Conservation (phyloP, 2,329 filamentous ascomycete species). For the Nothophoma quercina region DNA sequence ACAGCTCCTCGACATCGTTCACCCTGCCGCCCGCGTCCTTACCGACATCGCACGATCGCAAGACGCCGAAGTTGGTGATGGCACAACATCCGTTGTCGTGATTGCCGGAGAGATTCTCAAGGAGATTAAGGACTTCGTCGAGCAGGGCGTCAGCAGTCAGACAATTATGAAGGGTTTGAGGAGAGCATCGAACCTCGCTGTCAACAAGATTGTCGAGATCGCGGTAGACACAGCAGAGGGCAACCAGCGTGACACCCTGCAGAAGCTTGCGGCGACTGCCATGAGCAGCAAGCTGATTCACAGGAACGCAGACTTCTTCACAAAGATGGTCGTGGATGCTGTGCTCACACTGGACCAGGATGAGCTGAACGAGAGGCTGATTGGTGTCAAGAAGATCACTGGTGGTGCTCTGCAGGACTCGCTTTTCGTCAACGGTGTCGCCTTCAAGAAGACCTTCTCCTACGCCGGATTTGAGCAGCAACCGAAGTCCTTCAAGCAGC, state of each 20-base stretch:
- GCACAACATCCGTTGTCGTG: constrained; percentile 96
- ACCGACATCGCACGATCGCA: constrained; percentile 98
- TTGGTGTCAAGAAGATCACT: constrained; percentile 97
- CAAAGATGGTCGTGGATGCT: constrained; percentile 97
- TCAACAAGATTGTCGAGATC: constrained; percentile 99
- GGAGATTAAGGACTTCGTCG: constrained; percentile 94
- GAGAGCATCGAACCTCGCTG: constrained; percentile 85
- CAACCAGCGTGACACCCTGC: constrained; percentile 85
- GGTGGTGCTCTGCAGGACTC: constrained; percentile 96
- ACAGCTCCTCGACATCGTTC: constrained; percentile 95
- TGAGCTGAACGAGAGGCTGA: constrained; percentile 96
- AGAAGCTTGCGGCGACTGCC: constrained; percentile 89
- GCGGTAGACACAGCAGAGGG: constrained; percentile 83
- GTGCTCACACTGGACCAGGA: constrained; percentile 95
- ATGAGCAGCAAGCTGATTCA: constrained; percentile 99
- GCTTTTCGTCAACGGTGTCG: constrained; percentile 95
- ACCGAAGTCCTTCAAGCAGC: constrained; percentile 91
- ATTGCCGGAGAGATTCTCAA: constrained; percentile 97
- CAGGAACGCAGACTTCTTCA: constrained; percentile 95
- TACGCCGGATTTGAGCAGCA: constrained; percentile 99
- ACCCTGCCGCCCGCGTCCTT: constrained; percentile 95
- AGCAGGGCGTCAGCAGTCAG: constrained; percentile 96
- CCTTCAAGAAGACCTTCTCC: constrained; percentile 99
- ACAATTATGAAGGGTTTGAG: constrained; percentile 96
- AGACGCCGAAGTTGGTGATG: constrained; percentile 98